Evolutionary conservation across 2,329 filamentous ascomycete species (phyloP).

Genomic region (Didymella pinodella): DNA sequence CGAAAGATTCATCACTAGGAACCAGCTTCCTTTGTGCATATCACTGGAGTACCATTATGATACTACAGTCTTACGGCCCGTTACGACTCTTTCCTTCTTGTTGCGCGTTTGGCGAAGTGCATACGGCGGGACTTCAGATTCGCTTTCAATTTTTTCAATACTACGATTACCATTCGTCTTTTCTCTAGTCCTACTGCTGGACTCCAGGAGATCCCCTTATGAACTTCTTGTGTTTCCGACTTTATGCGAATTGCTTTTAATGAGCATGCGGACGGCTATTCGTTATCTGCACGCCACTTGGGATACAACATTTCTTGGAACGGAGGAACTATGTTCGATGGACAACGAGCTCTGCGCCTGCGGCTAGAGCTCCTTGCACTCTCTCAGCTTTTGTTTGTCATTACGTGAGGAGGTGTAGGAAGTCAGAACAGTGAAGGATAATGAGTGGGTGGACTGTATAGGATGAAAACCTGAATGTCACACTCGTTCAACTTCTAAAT

Average conservation of each 20-base stretch:
- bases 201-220: constrained; percentile 38
- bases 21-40: constrained; percentile 47
- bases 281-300: constrained; percentile 28
- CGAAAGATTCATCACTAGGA: constrained; percentile 28
- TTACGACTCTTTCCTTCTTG: constrained; percentile 47
- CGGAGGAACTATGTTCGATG: constrained; percentile 27
- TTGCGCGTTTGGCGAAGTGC: constrained; percentile 38
- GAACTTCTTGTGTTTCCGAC: constrained; percentile 36
- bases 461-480: constrained; percentile 50
- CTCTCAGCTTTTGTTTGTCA: constrained; percentile 37
- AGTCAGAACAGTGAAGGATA: constrained; percentile 13
- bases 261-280: constrained; percentile 44
- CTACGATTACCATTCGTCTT: constrained; percentile 45
- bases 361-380: constrained; percentile 48
- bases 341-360: constrained; percentile 48
- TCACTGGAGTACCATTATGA: constrained; percentile 37
- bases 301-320: constrained; percentile 23
- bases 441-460: constrained; percentile 28
- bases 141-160: constrained; percentile 31
- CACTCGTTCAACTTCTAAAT: constrained; percentile 39
- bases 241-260: constrained; percentile 46
- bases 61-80: constrained; percentile 46
- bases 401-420: constrained; percentile 17
- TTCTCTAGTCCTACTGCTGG: constrained; percentile 26
- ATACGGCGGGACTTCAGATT: constrained; percentile 30